Conservation (phyloP, 1,139 yeast species). For the Pichia sp. region DNA sequence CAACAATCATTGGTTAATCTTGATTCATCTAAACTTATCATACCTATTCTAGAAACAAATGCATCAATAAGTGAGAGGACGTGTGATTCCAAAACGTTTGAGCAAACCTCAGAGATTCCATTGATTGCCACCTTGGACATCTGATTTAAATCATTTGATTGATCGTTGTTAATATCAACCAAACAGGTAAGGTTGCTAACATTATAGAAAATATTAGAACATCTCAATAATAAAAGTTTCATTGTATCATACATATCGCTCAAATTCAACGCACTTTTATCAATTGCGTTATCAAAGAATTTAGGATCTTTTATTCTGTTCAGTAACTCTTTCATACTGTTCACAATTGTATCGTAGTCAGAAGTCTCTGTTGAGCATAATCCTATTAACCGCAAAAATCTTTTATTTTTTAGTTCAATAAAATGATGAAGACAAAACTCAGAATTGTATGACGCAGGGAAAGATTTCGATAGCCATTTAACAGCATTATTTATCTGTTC, state of each 20-base stretch:
- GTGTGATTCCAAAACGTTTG: constrained; percentile 62
- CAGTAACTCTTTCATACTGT: constrained; percentile 58
- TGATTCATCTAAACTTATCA: background rate
- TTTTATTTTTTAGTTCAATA: constrained; percentile 49
- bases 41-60: constrained; percentile 18
- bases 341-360: constrained; percentile 55
- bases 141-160: constrained; percentile 31
- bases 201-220: constrained; percentile 61
- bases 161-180: constrained; percentile 43
- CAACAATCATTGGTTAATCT: constrained; percentile 24
- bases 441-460: constrained; percentile 47
- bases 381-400: constrained; percentile 53
- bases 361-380: constrained; percentile 53
- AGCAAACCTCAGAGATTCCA: constrained; percentile 56
- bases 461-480: constrained; percentile 58
- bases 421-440: constrained; percentile 48
- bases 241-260: constrained; percentile 50
- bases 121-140: constrained; percentile 53
- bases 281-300: constrained; percentile 30
- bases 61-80: constrained; percentile 44
- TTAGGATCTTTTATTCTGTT: constrained; percentile 50
- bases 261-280: constrained; percentile 34
- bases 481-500: constrained; percentile 51
- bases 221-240: constrained; percentile 55
- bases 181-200: constrained; percentile 57